These are phyloP conservation scores for Colletotrichum sp. DNA, from an alignment of 2,329 filamentous ascomycete species.

Conservation along the genomic window DNA sequence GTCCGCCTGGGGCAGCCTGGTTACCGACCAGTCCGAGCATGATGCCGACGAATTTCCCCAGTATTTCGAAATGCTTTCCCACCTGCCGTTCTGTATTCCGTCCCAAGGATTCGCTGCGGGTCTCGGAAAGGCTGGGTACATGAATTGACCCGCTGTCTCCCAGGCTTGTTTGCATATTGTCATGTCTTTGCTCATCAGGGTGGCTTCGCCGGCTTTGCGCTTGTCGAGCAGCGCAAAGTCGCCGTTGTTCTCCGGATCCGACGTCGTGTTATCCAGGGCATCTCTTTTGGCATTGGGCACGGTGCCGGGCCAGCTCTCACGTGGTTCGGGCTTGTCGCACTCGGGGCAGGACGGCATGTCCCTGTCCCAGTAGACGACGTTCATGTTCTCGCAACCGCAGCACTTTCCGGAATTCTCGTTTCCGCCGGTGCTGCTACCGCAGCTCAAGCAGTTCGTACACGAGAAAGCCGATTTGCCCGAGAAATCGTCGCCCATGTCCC, in stretches of 20 bases:
- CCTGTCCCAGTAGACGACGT: not conserved
- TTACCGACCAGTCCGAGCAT: not conserved
- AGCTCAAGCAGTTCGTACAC: not conserved
- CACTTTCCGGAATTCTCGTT: not conserved
- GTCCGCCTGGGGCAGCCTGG: not conserved
- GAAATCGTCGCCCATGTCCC: not conserved
- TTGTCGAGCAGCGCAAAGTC: not conserved
- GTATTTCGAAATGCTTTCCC: not conserved
- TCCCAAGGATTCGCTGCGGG: not conserved
- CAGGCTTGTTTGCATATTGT: not conserved
- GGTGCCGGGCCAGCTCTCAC: not conserved
- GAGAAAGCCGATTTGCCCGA: not conserved
- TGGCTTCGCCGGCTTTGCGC: not conserved
- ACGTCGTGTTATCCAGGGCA: not conserved
- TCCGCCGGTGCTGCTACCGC: not conserved
- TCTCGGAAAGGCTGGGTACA: not conserved
- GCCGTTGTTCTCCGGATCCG: not conserved
- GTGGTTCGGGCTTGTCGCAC: not conserved
- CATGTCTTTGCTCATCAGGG: not conserved
- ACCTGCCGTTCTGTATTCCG: not conserved
- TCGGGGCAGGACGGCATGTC: not conserved
- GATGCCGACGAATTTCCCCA: not conserved
- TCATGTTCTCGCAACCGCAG: not conserved
- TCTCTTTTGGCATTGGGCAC: not conserved
- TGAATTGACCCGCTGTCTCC: not conserved